Evolutionary conservation across 495 filamentous ascomycete genomes (phyloP), one percentile per base, ranked within the genome.

Genomic region (Annulohypoxylon nitens): DNA sequence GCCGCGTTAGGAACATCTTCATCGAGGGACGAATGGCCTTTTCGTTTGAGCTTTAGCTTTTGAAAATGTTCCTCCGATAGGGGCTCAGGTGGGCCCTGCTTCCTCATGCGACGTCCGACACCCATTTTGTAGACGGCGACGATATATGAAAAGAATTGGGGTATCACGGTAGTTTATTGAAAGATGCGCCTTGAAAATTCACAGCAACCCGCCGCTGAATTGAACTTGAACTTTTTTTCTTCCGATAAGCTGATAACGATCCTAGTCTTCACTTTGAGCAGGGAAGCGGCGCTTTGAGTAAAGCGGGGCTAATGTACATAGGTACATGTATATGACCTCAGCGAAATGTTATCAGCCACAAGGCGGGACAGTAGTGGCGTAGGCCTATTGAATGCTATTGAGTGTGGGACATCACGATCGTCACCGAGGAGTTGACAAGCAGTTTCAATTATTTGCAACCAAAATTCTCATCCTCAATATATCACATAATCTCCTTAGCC

Each of bases 61-160:
- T 90, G 86, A 69, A 92, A 89, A 75, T 91, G 91, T 26, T 88
- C 90, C 80, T 97, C 94, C 74, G 95, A 91, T 66, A 97, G 88
- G 33, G 90, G 87, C 66, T 90, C 87, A 34, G 97, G 97, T 69
- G 92, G 88, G 39, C 93, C 97, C 85, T 99, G 96, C 83, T 98
- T 97, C 79, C 92, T 90, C 91, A 97, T 95, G 71, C 96, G 94
- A 76, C 94, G 93, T 71, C 93, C 92, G 66, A 88, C 85, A 83
- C 95, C 95, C 95, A 97, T 98, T 79, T 67, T 50, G 41, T 41
- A 43, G 6, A 60, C 43, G 8, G 12, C 0, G 54, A n/a, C 3
- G n/a, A 50, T 58, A 39, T 11, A 41, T 2, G 18, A 36, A 36
- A 26, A 33, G 60, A 20, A 54, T 67, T 33, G 16, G 47, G 61